Evolutionary conservation across 208 protist species (phyloP).

Genomic region (Vickermania spadyakhi): DNA sequence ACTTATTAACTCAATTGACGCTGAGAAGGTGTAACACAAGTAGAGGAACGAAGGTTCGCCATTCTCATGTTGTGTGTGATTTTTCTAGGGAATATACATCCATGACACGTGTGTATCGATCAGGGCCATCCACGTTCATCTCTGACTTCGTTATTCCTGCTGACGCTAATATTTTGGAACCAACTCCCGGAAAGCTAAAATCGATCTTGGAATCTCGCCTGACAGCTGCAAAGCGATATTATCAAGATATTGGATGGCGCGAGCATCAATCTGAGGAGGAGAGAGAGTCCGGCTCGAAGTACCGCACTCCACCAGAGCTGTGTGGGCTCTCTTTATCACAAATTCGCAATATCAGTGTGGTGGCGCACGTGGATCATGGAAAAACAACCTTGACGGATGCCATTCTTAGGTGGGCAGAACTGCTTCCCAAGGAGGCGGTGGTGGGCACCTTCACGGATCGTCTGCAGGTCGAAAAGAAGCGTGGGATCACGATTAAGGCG

Average conservation of each 20-base stretch:
- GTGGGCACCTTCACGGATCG: slow-evolving; percentile 88
- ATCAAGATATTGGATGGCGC: not conserved
- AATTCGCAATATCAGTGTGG: slow-evolving; percentile 88
- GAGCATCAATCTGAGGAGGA: not conserved
- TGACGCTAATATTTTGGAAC: not conserved
- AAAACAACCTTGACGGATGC: slow-evolving; percentile 91
- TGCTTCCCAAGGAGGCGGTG: slow-evolving; percentile 50
- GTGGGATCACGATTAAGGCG: slow-evolving; percentile 96
- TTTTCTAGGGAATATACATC: no score
- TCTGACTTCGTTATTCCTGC: not conserved
- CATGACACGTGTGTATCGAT: no score
- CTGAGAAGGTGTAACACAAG: no score
- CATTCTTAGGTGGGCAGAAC: slow-evolving; percentile 69
- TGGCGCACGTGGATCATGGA: slow-evolving; percentile 91
- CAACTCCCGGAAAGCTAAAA: not conserved
- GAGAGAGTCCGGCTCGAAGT: not conserved
- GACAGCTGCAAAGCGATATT: not conserved
- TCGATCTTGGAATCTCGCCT: not conserved
- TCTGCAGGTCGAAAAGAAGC: slow-evolving; percentile 91
- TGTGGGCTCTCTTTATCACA: slow-evolving; percentile 29
- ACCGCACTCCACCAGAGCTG: no score
- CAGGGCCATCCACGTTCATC: no score
- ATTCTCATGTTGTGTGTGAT: no score
- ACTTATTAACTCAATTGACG: no score
- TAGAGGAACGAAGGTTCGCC: no score